Percentiles rank a stretch among this genome's conserved stretches.
These are phyloP conservation scores for Silene coronaria DNA, from an alignment of 179 eudicot genomes.

Conservation along the genomic window DNA sequence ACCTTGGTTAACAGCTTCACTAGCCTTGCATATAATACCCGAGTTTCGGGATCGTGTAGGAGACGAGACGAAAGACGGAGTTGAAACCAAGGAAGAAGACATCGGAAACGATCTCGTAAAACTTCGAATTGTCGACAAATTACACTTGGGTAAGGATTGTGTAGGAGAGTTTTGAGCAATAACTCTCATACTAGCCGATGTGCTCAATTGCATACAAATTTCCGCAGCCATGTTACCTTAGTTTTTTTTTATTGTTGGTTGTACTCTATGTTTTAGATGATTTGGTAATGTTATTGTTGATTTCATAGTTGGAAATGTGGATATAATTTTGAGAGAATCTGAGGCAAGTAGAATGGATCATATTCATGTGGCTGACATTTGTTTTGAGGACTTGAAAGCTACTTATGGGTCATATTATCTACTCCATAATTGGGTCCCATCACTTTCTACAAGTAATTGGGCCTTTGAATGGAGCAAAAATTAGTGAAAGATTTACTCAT, in stretches of 20 bases:
- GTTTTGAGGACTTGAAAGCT: constrained; percentile 6
- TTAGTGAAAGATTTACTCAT: too few species aligned
- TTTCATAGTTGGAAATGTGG: neutral
- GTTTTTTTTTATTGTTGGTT: neutral
- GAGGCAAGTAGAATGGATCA: constrained; percentile 29
- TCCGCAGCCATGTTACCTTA: constrained; percentile 21
- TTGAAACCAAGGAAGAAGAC: constrained; percentile 5
- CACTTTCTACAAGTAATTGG: neutral
- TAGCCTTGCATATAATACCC: constrained; percentile 26
- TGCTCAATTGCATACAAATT: constrained; percentile 30
- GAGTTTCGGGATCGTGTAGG: constrained; percentile 12
- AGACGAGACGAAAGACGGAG: neutral
- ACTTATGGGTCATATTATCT: neutral
- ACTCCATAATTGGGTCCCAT: neutral
- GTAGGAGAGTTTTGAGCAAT: constrained; percentile 21
- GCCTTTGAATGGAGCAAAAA: neutral
- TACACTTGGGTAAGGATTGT: constrained; percentile 15
- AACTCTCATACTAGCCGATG: constrained; percentile 21
- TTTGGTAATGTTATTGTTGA: neutral
- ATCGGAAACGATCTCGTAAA: constrained; percentile 16
- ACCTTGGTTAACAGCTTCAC: constrained; percentile 31
- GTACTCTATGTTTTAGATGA: neutral
- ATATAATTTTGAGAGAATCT: constrained; percentile 6
- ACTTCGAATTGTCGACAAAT: constrained; percentile 25
- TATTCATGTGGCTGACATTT: constrained; percentile 28